A percentile compares a stretch with the other conserved stretches of the same genome.
Conservation (phyloP, 1,139 yeast species). For the Kodamaea alishanica region DNA sequence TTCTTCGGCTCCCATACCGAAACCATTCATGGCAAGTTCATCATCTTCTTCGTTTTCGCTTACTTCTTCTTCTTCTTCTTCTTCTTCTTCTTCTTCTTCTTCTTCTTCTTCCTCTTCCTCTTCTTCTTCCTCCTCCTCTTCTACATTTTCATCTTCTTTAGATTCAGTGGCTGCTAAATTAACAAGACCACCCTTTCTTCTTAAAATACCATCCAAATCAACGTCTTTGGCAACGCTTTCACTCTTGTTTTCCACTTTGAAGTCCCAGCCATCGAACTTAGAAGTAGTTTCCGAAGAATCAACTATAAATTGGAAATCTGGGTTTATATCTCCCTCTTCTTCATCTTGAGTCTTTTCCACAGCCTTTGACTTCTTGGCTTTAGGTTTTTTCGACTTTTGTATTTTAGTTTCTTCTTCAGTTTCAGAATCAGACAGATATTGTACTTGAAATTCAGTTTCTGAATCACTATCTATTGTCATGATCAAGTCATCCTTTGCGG, state of each 20-base stretch:
- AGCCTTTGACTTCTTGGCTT: conserved; percentile 15
- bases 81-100: conserved; percentile 30
- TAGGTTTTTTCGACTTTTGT: conserved; percentile 17
- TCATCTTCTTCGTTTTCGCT: conserved; percentile 25
- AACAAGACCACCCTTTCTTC: conserved; percentile 73
- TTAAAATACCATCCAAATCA: conserved; percentile 81
- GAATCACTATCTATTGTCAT: conserved; percentile 60
- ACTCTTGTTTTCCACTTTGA: conserved; percentile 42
- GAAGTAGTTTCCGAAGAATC: conserved; percentile 53
- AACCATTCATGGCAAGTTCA: conserved; percentile 22
- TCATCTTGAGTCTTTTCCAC: conserved; percentile 33
- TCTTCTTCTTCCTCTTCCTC: conserved; percentile 23
- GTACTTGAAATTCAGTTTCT: conserved; percentile 30
- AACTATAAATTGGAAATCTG: conserved; percentile 64
- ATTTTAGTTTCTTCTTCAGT: conserved; percentile 17
- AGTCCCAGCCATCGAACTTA: conserved; percentile 79
- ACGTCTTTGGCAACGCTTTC: conserved; percentile 51
- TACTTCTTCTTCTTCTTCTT: conserved; percentile 23
- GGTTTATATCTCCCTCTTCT: conserved; percentile 55
- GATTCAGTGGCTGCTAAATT: conserved; percentile 44
- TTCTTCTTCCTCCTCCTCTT: conserved; percentile 27
- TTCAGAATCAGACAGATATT: conserved; percentile 20
- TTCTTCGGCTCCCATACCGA: conserved; percentile 15
- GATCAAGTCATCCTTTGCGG: conserved; percentile 24
- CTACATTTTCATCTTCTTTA: conserved; percentile 30